Evolutionary conservation across 2,329 filamentous ascomycete genomes (phyloP).

Genomic region (Fusarium compactum): DNA sequence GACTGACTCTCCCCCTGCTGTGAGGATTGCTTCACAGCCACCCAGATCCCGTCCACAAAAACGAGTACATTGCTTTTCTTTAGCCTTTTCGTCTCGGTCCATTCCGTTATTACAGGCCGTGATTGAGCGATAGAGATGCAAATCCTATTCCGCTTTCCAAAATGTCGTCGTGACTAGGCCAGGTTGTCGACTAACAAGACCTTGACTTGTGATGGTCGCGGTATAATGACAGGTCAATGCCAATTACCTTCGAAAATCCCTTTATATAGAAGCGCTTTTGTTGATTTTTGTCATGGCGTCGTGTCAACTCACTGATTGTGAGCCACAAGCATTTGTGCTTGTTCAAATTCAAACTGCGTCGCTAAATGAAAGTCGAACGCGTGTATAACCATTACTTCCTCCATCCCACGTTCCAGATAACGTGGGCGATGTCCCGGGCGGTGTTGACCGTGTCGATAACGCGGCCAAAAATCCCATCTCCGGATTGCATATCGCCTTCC

Average conservation of each 20-base stretch:
- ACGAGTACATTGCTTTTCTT: slow-evolving; percentile 43
- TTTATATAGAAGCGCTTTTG: slow-evolving; percentile 36
- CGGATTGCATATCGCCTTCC: slow-evolving; percentile 73
- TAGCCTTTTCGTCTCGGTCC: slow-evolving; percentile 34
- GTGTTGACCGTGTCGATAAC: slow-evolving; percentile 85
- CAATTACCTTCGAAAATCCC: slow-evolving; percentile 25
- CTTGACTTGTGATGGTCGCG: slow-evolving; percentile 13
- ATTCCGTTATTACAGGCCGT: slow-evolving; percentile 26
- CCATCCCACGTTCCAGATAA: slow-evolving; percentile 79
- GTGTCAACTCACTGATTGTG: slow-evolving; percentile 34
- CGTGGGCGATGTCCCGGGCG: slow-evolving; percentile 76
- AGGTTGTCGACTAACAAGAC: slow-evolving; percentile 4
- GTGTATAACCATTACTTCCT: slow-evolving; percentile 58
- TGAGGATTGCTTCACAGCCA: slow-evolving; percentile 14
- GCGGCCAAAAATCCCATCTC: slow-evolving; percentile 77
- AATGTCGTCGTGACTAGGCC: slow-evolving; percentile 6
- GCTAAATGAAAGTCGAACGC: slow-evolving; percentile 28
- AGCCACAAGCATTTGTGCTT: slow-evolving; percentile 37
- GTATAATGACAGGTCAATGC: slow-evolving; percentile 21
- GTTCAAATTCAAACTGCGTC: slow-evolving; percentile 32
- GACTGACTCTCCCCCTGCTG: slow-evolving; percentile 17
- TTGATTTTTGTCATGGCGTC: slow-evolving; percentile 36
- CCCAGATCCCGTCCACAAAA: slow-evolving; percentile 20
- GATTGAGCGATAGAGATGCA: slow-evolving; percentile 23
- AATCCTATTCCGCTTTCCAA: slow-evolving; percentile 38